Evolutionary conservation across 2,329 filamentous ascomycete genomes (phyloP), one percentile per base, ranked within the genome.

Genomic region (Arthrobotrys conoides): DNA sequence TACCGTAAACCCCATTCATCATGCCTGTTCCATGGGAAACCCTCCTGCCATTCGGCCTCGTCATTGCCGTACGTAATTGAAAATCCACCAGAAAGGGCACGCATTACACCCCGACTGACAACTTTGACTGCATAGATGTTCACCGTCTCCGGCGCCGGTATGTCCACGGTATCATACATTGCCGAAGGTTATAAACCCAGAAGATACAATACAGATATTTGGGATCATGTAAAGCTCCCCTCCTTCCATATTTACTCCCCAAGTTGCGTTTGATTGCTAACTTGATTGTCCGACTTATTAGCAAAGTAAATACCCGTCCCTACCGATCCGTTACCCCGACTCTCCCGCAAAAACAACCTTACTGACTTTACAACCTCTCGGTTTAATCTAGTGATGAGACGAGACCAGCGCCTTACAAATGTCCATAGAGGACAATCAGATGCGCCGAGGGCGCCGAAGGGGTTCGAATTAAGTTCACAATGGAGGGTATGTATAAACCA

Each of bases 11-110:
- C 51, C 53, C 41, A 61, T 67, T 71, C 84, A 84, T 83, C 67
- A 91, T 91, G 89, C 88, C 88, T 76, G 85, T 91, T 80, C 89
- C 89, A 59, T 91, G 90, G 85, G 89, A 91, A 84, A 85, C 89
- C 63, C 83, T 91, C 81, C 86, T 91, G 84, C 89, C 89, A 51
- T 91, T 90, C 84, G 89, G 85, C 84, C 90, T 91, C 86, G 88
- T 91, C 84, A 84, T 89, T 82, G 86, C 84, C 83, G 89, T 91
- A 87, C 84, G 88, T 76, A 20, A 46, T 36, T 80, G 38, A 27
- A n/a, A 44, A 30, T 30, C 27, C 27, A 30, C 24, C 20, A 10
- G 80, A 82, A 18, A 6, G 27, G 2, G 65, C 44, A 27, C 20
- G 55, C 27, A 20, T n/a, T n/a, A n/a, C n/a, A n/a, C n/a, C 38